Evolutionary conservation across 352 stramenopile species (phyloP).

Genomic region (Phytophthora pisi): DNA sequence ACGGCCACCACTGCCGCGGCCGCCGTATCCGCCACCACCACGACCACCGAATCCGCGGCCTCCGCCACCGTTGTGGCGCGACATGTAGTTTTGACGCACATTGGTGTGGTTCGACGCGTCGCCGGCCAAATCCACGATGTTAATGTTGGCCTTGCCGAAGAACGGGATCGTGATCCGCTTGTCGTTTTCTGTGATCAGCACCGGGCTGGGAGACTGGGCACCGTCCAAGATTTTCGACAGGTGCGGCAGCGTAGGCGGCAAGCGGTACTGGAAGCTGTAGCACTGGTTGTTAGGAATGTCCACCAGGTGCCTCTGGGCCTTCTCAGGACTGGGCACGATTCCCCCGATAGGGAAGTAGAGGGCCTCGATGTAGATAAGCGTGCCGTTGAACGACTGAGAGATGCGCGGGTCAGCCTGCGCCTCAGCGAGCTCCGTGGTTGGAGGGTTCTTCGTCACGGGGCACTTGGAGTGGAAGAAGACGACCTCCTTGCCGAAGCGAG

Average conservation of each 20-base stretch:
- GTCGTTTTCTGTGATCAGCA: conserved; percentile 67
- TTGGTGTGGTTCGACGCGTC: conserved; percentile 56
- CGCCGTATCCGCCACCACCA: no score
- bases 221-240: conserved; percentile 64
- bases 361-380: conserved; percentile 71
- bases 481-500: conserved; percentile 83
- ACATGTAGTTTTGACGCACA: conserved; percentile 60
- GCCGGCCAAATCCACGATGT: conserved; percentile 82
- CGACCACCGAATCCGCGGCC: conserved; percentile 33
- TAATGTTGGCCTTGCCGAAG: conserved; percentile 86
- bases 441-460: conserved; percentile 45
- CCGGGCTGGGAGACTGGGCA: conserved; percentile 40
- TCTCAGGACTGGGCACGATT: conserved; percentile 78
- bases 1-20: conserved; percentile 25
- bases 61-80: conserved; percentile 39
- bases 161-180: conserved; percentile 78
- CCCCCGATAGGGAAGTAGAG: conserved; percentile 78
- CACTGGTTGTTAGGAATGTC: conserved; percentile 90
- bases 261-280: conserved; percentile 83
- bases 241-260: conserved; percentile 58
- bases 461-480: conserved; percentile 84
- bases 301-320: conserved; percentile 66
- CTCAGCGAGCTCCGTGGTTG: conserved; percentile 52
- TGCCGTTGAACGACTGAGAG: conserved; percentile 74
- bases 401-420: conserved; percentile 51